These are phyloP conservation scores for Zizania latifolia DNA, from an alignment of 176 grass and related monocot genomes.

Conservation along the genomic window DNA sequence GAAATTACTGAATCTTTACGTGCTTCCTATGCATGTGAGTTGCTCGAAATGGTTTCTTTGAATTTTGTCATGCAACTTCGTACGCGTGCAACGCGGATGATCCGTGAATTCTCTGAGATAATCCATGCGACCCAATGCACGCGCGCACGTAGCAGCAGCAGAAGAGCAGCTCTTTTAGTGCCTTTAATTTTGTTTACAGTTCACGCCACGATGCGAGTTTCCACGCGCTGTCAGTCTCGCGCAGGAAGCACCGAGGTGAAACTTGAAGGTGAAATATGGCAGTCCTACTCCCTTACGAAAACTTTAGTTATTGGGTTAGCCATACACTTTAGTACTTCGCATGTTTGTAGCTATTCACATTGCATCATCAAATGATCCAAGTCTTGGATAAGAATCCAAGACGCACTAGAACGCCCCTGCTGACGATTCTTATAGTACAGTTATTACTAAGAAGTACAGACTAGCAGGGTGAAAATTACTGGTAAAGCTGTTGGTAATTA, in stretches of 20 bases:
- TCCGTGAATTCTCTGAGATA: not conserved
- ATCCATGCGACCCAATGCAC: not conserved
- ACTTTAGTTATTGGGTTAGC: too few species aligned
- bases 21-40: slow-evolving; percentile 24
- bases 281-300: too few species aligned
- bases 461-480: slow-evolving; percentile 4
- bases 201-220: slow-evolving; percentile 32
- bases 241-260: not conserved
- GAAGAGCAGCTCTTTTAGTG: slow-evolving; percentile 33
- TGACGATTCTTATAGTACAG: too few species aligned
- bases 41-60: not conserved
- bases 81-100: not conserved
- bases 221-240: slow-evolving; percentile 34
- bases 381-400: too few species aligned
- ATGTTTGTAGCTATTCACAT: too few species aligned
- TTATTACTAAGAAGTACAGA: not conserved
- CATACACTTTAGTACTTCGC: too few species aligned
- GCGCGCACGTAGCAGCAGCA: not conserved
- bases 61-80: not conserved
- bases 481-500: not conserved
- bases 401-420: too few species aligned
- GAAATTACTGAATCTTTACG: not conserved
- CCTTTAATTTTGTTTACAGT: slow-evolving; percentile 38
- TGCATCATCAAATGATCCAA: too few species aligned
- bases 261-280: too few species aligned